Base-by-base conservation (phyloP, 257 asterid genomes). In the Solanum medicagineum region DNA sequence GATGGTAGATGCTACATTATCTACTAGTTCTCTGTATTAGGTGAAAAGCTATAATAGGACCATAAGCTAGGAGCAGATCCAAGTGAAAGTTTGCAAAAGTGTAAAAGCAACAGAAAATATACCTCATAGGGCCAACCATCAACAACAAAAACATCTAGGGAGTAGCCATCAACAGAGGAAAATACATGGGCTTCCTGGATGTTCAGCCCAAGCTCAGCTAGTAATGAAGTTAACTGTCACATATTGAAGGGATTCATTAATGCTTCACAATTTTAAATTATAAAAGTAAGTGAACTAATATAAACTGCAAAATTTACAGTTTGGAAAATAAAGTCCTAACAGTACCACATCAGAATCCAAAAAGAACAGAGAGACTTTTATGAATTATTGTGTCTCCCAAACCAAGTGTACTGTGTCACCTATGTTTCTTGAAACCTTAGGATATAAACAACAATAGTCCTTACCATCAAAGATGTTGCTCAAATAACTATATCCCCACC, bases 111-210 rank as follows among this genome's bases (percentile, higher is more conserved):
- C 81, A 81, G 69, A 85, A 59, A 29, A 77, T 69, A 84, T 93
- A 95, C 99, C 98, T 97, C 99, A 86, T 84, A 89, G 66, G 91
- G 95, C 99, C 98, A 97, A 87, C 99, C 99, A 87, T 95, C 97
- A 89, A 97, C 98, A 85, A 97, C 99, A 79, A 97, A 97, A 84
- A 97, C 98, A 88, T 97, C 98, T 51, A 97, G 90, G 59, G 99
- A 97, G 87, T 91, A 97, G 87, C 99, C 98, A 92, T 97, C 99
- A 59, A 89, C 89, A 10, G 98, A 93, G 79, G 99, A 97, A 92
- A 97, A 97, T 80, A 96, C 99, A 87, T 97, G 99, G 83, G 99
- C 99, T 92, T 97, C 99, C 89, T 91, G 97, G 92, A 97, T 97
- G 86, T 97, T 97, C 86, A 97, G 89, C 87, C 99, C 99, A 89